Base-by-base conservation (phyloP, 352 stramenopile genomes). In the Globisporangium radiosum region DNA sequence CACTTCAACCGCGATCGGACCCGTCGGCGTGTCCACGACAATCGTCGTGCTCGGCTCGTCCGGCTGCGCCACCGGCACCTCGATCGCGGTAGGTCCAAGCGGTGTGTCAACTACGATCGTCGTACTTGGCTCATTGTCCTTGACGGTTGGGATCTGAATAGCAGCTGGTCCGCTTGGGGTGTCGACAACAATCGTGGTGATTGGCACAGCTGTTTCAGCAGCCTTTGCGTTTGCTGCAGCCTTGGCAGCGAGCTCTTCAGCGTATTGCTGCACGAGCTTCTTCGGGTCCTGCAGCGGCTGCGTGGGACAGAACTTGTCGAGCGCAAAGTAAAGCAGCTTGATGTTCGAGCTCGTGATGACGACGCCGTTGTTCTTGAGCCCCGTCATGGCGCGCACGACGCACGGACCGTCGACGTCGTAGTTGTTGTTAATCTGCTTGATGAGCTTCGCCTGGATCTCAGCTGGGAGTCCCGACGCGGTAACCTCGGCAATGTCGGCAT, bases 341-440 rank as follows among this genome's bases (percentile, higher is more conserved):
- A 71, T 40, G 56, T 68, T 73, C 13, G 52, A 57, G 7, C 54
- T 19, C 4, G 38, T 66, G 57, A 63, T 52, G 4, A 37, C 36
- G 15, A 63, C 17, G 0, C 57, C 43, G 19, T 57, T 52, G 37
- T 13, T 42, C 43, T 52, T 63, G 48, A 63, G 69, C 56, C 55
- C 43, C 43, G 65, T 65, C 68, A 84, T 82, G 1, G 75, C 73
- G 11, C 59, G 63, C 43, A 76, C 53, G n/a, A 68, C 61, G 39
- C 75, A 87, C 0, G 49, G 25, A 25, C 62, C 63, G 17, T 85
- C 75, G 15, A 49, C 47, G 4, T 69, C 37, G 39, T 73, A 75
- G 54, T 85, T 88, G 6, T 43, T 57, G 11, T 85, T 52, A 6
- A 88, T 42, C 37, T 79, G 66, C 15, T 50, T 9, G 48, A 71